Evolutionary conservation across 2,329 filamentous ascomycete genomes (phyloP), one percentile per base, ranked within the genome.

Genomic region (Pseudogymnoascus sp.): DNA sequence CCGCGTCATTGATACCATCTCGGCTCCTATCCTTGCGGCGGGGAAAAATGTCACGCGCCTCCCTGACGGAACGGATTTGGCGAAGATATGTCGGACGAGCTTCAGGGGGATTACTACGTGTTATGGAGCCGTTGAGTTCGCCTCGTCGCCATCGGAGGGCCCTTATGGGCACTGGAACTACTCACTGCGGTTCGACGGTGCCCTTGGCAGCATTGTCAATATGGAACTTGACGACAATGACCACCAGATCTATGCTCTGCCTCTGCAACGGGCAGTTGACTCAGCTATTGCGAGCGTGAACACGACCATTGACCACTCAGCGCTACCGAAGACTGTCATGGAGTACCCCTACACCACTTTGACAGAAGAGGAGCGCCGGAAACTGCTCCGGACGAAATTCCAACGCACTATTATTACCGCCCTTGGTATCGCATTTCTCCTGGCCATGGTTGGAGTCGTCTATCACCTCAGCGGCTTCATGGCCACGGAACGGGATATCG

Each of bases 381-480:
- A 85, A 21, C 73, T 81, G 5, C 88, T 96, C 63, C 83, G 89
- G 7, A 78, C 81, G 8, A 73, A 81, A 4, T 96, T 92, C 72
- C 91, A 92, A 80, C 78, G 80, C 1, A 80, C 85, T 2, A 83
- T 96, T 63, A 87, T 90, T 69, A 85, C 88, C 68, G 90, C 91
- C 66, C 79, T 96, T 66, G 91, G 81, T 14, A 86, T 95, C 19
- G 86, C 87, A 0, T 91, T 95, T 71, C 86, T 95, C 69, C 84
- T 92, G 59, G 88, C 86, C 19, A 82, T 94, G 62, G 86, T 94
- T 52, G 91, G 90, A 62, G 83, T 96, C 26, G 88, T 87, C 38
- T 97, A 96, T 72, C 92, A 97, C 70, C 79, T 96, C 63, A 90
- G 91, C 0, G 92, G 92, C 7, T 86, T 92, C 69, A 87, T 96